Conservation (phyloP, 805 yeast genomes). For the Myxozyma melibiosi region DNA sequence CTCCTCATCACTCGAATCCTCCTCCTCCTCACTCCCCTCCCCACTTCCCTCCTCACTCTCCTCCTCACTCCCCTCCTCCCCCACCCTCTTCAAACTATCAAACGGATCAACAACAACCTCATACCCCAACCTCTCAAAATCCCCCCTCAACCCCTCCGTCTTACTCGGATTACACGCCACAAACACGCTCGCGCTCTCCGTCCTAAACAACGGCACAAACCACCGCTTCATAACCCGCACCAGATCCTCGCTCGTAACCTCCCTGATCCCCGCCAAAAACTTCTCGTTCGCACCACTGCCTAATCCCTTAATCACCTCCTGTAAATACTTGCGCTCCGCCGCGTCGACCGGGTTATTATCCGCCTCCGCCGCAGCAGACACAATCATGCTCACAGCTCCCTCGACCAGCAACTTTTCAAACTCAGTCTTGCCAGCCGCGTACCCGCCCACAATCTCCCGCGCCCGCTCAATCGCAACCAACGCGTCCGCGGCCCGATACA, state of each 20-base stretch:
- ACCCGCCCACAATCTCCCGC: conserved; percentile 54
- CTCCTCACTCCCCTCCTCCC: conserved; percentile 36
- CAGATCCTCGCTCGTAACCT: conserved; percentile 54
- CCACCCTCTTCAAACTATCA: conserved; percentile 36
- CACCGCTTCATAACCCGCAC: conserved; percentile 54
- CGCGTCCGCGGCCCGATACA: conserved; percentile 85
- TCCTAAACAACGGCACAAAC: conserved; percentile 64
- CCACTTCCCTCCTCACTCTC: conserved; percentile 38
- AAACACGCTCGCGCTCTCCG: conserved; percentile 60
- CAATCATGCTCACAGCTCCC: conserved; percentile 76
- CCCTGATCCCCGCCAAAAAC: conserved; percentile 56
- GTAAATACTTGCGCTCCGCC: conserved; percentile 65
- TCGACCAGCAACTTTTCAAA: conserved; percentile 64
- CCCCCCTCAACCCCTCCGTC: conserved; percentile 49
- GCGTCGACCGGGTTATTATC: conserved; percentile 69
- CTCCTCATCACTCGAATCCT: conserved; percentile 7
- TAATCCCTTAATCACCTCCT: conserved; percentile 65
- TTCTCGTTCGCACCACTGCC: conserved; percentile 64
- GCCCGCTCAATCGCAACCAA: conserved; percentile 53
- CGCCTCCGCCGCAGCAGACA: conserved; percentile 66
- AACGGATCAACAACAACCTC: conserved; percentile 60
- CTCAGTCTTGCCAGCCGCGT: conserved; percentile 54
- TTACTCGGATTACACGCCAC: conserved; percentile 74
- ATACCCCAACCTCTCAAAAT: conserved; percentile 60
- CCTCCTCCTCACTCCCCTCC: conserved; percentile 30